A percentile compares a stretch with the other conserved stretches of the same genome.
Conservation (phyloP, 2,329 filamentous ascomycete species). For the Scedosporium apiospermum region DNA sequence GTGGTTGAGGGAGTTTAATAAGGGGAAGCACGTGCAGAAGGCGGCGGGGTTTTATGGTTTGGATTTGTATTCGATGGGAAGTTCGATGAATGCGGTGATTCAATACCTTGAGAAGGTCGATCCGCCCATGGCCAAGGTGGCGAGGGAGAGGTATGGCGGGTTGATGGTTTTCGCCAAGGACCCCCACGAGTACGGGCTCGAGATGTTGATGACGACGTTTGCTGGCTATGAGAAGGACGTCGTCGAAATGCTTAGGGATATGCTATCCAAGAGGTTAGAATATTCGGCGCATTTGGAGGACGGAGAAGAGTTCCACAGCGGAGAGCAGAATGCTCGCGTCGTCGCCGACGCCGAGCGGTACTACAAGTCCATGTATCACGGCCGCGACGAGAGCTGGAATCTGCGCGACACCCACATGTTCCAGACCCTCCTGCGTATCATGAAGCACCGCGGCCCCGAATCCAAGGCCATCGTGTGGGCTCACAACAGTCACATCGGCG, state of each 20-base stretch:
- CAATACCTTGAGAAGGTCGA: conserved; percentile 37
- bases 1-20: conserved; percentile 38
- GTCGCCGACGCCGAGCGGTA: conserved; percentile 40
- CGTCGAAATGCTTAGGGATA: conserved; percentile 31
- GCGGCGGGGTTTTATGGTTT: conserved; percentile 35
- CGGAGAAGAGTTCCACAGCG: conserved; percentile 36
- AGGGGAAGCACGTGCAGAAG: conserved; percentile 10
- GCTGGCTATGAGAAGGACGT: conserved; percentile 35
- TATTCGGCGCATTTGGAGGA: conserved; percentile 23
- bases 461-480: conserved; percentile 41
- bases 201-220: conserved; percentile 24
- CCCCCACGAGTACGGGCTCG: conserved; percentile 37
- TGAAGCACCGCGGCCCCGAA: conserved; percentile 26
- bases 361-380: conserved; percentile 43
- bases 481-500: conserved; percentile 44
- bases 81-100: conserved; percentile 34
- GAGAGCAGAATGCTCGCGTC: conserved; percentile 39
- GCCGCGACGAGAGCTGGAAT: conserved; percentile 37
- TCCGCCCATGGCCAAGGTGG: conserved; percentile 29
- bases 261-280: conserved; percentile 31
- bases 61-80: conserved; percentile 40
- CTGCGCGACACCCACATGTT: conserved; percentile 43
- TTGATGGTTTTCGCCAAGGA: conserved; percentile 38
- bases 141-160: conserved; percentile 33
- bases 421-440: conserved; percentile 31